Evolutionary conservation across 2,329 filamentous ascomycete genomes (phyloP).

Genomic region (Claviceps citrina): DNA sequence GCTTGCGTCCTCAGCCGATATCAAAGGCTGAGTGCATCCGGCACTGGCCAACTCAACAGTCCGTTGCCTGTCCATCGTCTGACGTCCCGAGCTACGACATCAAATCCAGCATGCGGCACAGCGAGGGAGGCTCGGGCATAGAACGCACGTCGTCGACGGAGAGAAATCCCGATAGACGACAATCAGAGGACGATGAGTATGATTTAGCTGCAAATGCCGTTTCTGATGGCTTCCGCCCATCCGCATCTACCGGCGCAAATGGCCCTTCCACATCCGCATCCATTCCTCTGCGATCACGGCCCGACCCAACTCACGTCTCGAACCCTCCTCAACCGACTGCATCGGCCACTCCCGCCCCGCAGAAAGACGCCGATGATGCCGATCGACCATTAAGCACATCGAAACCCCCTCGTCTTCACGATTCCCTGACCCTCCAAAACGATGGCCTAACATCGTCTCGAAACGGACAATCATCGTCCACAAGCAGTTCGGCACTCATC

Average conservation of each 20-base stretch:
- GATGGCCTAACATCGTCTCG: slow-evolving; percentile 26
- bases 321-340: slow-evolving; percentile 9
- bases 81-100: not conserved
- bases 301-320: slow-evolving; percentile 1
- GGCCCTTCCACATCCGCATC: slow-evolving; percentile 7
- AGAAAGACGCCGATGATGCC: slow-evolving; percentile 11
- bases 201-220: slow-evolving; percentile 35
- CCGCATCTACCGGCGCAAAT: not conserved
- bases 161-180: slow-evolving; percentile 24
- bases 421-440: slow-evolving; percentile 36
- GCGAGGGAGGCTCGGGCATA: slow-evolving; percentile 23
- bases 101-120: slow-evolving; percentile 25
- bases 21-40: not conserved
- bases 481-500: slow-evolving; percentile 16
- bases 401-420: slow-evolving; percentile 34
- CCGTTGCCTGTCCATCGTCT: not conserved
- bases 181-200: slow-evolving; percentile 29
- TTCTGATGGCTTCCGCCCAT: slow-evolving; percentile 36
- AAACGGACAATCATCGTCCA: slow-evolving; percentile 3
- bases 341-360: slow-evolving; percentile 10
- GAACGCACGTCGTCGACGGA: slow-evolving; percentile 29
- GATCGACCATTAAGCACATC: slow-evolving; percentile 38
- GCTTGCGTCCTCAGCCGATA: slow-evolving; percentile 1
- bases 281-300: slow-evolving; percentile 9
- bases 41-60: not conserved